Evolutionary conservation across 2,329 filamentous ascomycete genomes (phyloP).

Genomic region (Zalaria sp.): DNA sequence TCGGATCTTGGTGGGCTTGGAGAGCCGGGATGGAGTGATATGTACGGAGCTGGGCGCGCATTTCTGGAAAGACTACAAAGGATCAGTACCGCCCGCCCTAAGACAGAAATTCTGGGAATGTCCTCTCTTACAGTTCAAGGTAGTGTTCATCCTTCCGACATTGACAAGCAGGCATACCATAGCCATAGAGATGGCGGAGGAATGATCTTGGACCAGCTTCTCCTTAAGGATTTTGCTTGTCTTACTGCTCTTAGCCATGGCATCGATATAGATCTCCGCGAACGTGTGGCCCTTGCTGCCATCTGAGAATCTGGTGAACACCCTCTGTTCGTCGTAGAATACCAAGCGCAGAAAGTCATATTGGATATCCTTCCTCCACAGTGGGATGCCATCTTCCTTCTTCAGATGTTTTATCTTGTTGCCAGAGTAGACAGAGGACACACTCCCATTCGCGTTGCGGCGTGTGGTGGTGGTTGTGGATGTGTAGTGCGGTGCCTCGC

Average conservation of each 20-base stretch:
- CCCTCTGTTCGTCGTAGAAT: conserved; percentile 59
- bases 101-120: too few relatives aligned
- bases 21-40: conserved; percentile 96
- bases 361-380: conserved; percentile 80
- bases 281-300: conserved; percentile 61
- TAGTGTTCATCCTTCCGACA: conserved; percentile 97
- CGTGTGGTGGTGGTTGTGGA: conserved; percentile 37
- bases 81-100: conserved; percentile 8
- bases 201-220: conserved; percentile 82
- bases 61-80: conserved; percentile 81
- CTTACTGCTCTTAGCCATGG: conserved; percentile 97
- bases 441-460: conserved; percentile 50
- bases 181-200: conserved; percentile 92
- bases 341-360: conserved; percentile 72
- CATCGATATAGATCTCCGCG: conserved; percentile 93
- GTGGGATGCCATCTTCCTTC: conserved; percentile 75
- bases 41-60: conserved; percentile 92
- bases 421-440: conserved; percentile 52
- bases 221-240: conserved; percentile 97
- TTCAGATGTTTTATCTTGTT: conserved; percentile 76
- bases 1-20: conserved; percentile 86
- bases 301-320: conserved; percentile 90
- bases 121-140: conserved; percentile 65
- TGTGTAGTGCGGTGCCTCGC: conserved; percentile 26
- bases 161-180: conserved; percentile 98